These are phyloP conservation scores for Plectosphaerella cucumerina DNA, from an alignment of 2,329 filamentous ascomycete species.

Conservation along the genomic window DNA sequence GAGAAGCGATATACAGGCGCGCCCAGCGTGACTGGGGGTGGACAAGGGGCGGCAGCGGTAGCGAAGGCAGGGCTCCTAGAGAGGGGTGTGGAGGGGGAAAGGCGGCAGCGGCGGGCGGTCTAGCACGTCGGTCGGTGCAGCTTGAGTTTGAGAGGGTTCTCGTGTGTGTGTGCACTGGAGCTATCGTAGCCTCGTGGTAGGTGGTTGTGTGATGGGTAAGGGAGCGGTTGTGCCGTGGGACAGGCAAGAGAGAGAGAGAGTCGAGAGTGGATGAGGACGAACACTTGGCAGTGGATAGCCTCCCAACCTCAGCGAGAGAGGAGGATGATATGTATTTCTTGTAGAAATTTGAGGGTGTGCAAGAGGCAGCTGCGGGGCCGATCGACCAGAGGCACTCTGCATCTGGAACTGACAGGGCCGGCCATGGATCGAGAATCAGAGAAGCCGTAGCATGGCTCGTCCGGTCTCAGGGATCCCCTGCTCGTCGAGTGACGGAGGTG, in stretches of 20 bases:
- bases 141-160: neutral
- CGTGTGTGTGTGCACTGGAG: neutral
- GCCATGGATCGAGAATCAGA: slow-evolving; percentile 34
- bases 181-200: neutral
- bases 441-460: slow-evolving; percentile 30
- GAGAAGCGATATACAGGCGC: neutral
- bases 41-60: neutral
- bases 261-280: slow-evolving; percentile 10
- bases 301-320: slow-evolving; percentile 15
- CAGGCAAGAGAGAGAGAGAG: neutral
- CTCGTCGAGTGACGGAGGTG: slow-evolving; percentile 39
- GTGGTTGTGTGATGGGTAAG: neutral
- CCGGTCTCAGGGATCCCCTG: slow-evolving; percentile 32
- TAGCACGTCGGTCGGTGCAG: too few species aligned
- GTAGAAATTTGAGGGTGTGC: slow-evolving; percentile 33
- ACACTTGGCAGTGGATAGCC: slow-evolving; percentile 7
- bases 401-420: slow-evolving; percentile 32
- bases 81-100: neutral
- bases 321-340: slow-evolving; percentile 20
- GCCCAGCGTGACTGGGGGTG: neutral
- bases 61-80: neutral
- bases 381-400: slow-evolving; percentile 24
- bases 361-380: slow-evolving; percentile 34
- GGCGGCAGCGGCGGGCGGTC: neutral
- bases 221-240: neutral